Evolutionary conservation across 495 filamentous ascomycete species (phyloP).

Genomic region (Hyaloscypha variabilis): DNA sequence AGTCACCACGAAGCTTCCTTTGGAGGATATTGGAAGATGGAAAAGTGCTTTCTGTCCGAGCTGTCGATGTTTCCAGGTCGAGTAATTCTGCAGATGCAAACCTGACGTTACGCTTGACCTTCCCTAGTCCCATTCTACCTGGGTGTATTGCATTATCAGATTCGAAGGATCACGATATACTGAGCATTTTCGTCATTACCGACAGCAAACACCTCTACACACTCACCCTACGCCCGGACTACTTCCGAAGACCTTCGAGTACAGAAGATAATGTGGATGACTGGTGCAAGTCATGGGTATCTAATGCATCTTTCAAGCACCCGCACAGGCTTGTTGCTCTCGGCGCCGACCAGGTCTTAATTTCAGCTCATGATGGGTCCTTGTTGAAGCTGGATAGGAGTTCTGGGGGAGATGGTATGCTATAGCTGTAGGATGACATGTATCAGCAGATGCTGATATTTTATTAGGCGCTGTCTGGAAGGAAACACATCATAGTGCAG

Average conservation of each 20-base stretch:
- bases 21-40: conserved; percentile 87
- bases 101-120: conserved; percentile 75
- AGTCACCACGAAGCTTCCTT: conserved; percentile 80
- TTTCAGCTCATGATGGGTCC: conserved; percentile 81
- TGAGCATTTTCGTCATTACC: conserved; percentile 82
- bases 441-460: neutral
- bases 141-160: conserved; percentile 83
- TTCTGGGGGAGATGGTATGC: conserved; percentile 67
- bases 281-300: conserved; percentile 73
- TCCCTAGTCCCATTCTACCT: conserved; percentile 69
- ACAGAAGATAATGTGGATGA: conserved; percentile 72
- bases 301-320: conserved; percentile 71
- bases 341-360: conserved; percentile 69
- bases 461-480: conserved; percentile 65
- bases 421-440: conserved; percentile 14
- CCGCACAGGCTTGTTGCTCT: conserved; percentile 82
- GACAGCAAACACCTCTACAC: conserved; percentile 77
- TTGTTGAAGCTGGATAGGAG: conserved; percentile 72
- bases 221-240: conserved; percentile 76
- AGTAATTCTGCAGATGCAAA: conserved; percentile 65
- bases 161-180: conserved; percentile 71
- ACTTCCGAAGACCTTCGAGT: conserved; percentile 67
- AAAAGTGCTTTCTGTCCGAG: conserved; percentile 79
- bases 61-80: conserved; percentile 77
- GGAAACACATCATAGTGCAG: conserved; percentile 78